These are phyloP conservation scores for Nigrospora osmanthi DNA, from an alignment of 2,329 filamentous ascomycete genomes.

Conservation along the genomic window DNA sequence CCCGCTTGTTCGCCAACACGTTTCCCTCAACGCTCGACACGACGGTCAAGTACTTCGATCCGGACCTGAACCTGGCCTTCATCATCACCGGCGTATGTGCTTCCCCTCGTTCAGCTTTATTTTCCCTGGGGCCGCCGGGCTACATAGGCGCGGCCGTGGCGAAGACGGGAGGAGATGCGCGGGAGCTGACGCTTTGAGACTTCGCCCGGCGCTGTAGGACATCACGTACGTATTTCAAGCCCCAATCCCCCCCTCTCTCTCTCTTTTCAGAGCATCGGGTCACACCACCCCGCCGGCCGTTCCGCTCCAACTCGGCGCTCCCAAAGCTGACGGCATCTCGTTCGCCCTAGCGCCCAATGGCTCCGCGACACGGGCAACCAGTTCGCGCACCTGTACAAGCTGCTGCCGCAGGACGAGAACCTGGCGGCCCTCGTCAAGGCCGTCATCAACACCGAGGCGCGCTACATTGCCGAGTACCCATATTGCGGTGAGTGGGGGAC, in stretches of 20 bases:
- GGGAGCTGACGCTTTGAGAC: no score
- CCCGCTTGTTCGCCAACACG: background rate
- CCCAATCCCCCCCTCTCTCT: no score
- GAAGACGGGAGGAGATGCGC: no score
- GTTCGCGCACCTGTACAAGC: constrained; percentile 1
- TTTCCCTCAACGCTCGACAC: constrained; percentile 1
- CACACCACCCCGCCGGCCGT: no score
- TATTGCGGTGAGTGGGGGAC: background rate
- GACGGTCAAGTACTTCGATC: background rate
- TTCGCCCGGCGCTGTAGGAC: no score
- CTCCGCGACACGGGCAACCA: constrained; percentile 2
- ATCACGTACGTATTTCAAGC: no score
- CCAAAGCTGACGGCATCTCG: background rate
- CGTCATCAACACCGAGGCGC: constrained; percentile 1
- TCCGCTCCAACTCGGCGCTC: no score
- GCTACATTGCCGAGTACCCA: constrained; percentile 1
- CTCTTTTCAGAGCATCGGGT: no score
- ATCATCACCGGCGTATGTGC: background rate
- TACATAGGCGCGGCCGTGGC: background rate
- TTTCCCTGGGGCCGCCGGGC: background rate
- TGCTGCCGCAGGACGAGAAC: background rate
- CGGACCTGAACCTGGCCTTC: background rate
- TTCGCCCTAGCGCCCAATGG: background rate
- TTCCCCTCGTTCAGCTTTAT: background rate
- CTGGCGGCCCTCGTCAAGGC: constrained; percentile 1